Percentiles rank a stretch among this genome's conserved stretches.
Conservation (phyloP, 768 basidiomycete genomes). For the Dacryopinax primogenitus region DNA sequence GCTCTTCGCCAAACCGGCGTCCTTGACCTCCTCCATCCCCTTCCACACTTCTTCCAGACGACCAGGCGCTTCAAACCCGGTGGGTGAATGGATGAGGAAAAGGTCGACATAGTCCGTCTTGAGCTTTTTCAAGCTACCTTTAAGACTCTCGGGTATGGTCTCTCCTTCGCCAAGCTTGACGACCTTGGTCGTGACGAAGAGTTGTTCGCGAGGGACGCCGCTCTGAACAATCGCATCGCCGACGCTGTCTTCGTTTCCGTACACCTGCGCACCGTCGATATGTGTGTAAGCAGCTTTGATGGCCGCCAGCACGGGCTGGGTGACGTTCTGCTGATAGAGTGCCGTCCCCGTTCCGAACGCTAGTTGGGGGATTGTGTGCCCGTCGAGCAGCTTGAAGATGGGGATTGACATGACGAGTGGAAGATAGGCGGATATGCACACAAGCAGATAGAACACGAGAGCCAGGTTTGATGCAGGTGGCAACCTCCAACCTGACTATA, state of each 20-base stretch:
- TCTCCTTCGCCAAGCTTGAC: slow-evolving; percentile 12
- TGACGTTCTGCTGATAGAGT: slow-evolving; percentile 13
- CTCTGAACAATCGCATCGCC: slow-evolving; percentile 22
- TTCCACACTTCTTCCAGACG: slow-evolving; percentile 23
- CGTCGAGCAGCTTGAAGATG: slow-evolving; percentile 10
- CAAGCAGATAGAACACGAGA: neutral
- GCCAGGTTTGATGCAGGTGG: neutral
- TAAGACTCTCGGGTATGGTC: slow-evolving; percentile 21
- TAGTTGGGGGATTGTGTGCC: slow-evolving; percentile 1
- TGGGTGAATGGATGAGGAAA: slow-evolving; percentile 26
- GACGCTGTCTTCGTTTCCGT: slow-evolving; percentile 25
- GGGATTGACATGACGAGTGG: slow-evolving; percentile 4
- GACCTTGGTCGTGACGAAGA: slow-evolving; percentile 25
- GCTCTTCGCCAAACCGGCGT: slow-evolving; percentile 24
- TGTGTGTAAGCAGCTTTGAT: slow-evolving; percentile 22
- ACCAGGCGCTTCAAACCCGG: slow-evolving; percentile 8
- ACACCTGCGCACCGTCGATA: slow-evolving; percentile 25
- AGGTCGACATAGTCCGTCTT: slow-evolving; percentile 23
- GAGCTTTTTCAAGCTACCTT: slow-evolving; percentile 23
- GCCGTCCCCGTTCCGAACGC: slow-evolving; percentile 10
- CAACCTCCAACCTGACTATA: neutral
- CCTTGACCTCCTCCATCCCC: slow-evolving; percentile 22
- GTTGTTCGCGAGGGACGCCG: slow-evolving; percentile 19
- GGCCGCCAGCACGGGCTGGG: slow-evolving; percentile 14
- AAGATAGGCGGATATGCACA: neutral